Percentiles rank a stretch among this genome's conserved stretches.
Evolutionary conservation across 2,329 filamentous ascomycete species (phyloP).

Genomic region (Sporothrix protearum): DNA sequence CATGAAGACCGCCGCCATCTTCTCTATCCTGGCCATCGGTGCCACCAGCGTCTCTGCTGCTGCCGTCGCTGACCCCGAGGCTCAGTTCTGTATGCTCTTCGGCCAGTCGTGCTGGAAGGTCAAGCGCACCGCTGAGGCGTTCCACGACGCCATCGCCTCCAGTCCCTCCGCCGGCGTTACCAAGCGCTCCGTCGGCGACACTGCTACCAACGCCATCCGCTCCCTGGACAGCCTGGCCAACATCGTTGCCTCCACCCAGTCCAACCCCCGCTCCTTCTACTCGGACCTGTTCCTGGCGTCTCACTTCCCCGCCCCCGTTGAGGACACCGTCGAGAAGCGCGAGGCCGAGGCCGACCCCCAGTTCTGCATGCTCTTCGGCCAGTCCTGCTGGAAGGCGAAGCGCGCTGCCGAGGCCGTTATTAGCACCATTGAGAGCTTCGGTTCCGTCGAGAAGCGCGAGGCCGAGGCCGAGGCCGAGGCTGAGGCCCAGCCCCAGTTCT

Average conservation of each 20-base stretch:
- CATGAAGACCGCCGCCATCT: slow-evolving; percentile 28
- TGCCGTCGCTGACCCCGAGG: slow-evolving; percentile 26
- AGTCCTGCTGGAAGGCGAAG: slow-evolving; percentile 41
- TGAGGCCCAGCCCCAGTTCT: slow-evolving; percentile 24
- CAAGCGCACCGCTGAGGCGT: slow-evolving; percentile 39
- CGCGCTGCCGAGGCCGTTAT: slow-evolving; percentile 37
- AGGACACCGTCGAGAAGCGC: slow-evolving; percentile 15
- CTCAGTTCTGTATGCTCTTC: slow-evolving; percentile 36
- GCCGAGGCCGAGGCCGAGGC: slow-evolving; percentile 20
- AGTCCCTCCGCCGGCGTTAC: slow-evolving; percentile 5
- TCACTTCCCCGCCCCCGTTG: slow-evolving; percentile 25
- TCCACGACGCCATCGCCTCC: slow-evolving; percentile 17
- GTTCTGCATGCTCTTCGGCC: slow-evolving; percentile 40
- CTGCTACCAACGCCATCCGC: slow-evolving; percentile 26
- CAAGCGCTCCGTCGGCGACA: slow-evolving; percentile 27
- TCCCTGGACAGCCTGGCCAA: slow-evolving; percentile 27
- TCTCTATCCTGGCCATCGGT: slow-evolving; percentile 27
- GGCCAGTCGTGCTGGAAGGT: slow-evolving; percentile 42
- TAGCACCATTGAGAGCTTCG: slow-evolving; percentile 19
- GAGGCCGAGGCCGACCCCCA: slow-evolving; percentile 28
- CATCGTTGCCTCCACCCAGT: slow-evolving; percentile 29
- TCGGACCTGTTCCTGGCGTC: slow-evolving; percentile 26
- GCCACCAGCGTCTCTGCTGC: slow-evolving; percentile 26
- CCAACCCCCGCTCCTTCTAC: slow-evolving; percentile 29
- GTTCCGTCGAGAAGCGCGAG: slow-evolving; percentile 17